A percentile compares a stretch with the other conserved stretches of the same genome.
Evolutionary conservation across 2,329 filamentous ascomycete genomes (phyloP).

Genomic region (Ceratocystis diversiconidia): DNA sequence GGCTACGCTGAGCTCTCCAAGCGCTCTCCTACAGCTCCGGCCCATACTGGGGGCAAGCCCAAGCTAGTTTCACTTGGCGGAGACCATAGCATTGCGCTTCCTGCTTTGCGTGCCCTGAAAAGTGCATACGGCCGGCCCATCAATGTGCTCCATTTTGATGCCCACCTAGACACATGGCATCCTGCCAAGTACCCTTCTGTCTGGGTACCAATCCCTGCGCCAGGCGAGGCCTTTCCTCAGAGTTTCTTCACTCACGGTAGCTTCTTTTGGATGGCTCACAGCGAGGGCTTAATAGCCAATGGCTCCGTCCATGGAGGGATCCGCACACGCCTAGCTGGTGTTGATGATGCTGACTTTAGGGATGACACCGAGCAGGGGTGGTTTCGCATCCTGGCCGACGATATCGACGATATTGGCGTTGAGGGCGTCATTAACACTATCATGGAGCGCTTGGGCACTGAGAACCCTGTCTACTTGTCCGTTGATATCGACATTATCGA

Average conservation of each 20-base stretch:
- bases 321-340: constrained; percentile 56
- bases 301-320: constrained; percentile 68
- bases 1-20: constrained; percentile 56
- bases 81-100: constrained; percentile 57
- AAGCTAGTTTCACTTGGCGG: constrained; percentile 58
- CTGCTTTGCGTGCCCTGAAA: constrained; percentile 52
- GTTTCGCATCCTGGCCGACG: constrained; percentile 63
- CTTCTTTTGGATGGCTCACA: constrained; percentile 81
- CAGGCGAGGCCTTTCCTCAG: constrained; percentile 23
- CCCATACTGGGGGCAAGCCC: constrained; percentile 25
- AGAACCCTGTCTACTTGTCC: constrained; percentile 66
- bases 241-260: constrained; percentile 69
- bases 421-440: constrained; percentile 57
- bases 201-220: constrained; percentile 43
- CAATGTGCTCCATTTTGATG: constrained; percentile 61
- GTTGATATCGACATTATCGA: constrained; percentile 78
- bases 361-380: constrained; percentile 61
- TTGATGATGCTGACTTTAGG: constrained; percentile 50
- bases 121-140: constrained; percentile 47
- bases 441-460: constrained; percentile 54
- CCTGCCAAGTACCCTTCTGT: constrained; percentile 64
- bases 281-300: constrained; percentile 66
- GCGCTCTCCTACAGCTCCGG: constrained; percentile 26
- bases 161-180: constrained; percentile 75
- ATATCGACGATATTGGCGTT: constrained; percentile 71